Evolutionary conservation across 306 rosid species (phyloP).

Genomic region (Vachellia pachyceras): DNA sequence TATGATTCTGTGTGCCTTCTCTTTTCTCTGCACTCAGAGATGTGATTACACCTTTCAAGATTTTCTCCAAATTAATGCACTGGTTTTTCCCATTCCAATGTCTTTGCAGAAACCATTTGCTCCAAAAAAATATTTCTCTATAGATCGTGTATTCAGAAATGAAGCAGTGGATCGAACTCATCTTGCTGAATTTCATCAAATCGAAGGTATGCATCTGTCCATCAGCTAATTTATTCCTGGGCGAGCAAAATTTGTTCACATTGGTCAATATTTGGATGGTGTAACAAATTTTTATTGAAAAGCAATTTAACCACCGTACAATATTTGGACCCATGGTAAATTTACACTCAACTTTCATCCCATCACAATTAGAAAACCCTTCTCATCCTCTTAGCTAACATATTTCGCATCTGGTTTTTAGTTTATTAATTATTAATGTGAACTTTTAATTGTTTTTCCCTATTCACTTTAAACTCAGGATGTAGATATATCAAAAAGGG

Average conservation of each 20-base stretch:
- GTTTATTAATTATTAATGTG: neutral
- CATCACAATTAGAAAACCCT: neutral
- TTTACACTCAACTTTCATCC: neutral
- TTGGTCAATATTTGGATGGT: neutral
- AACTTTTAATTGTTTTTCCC: neutral
- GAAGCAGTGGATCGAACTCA: constrained; percentile 99
- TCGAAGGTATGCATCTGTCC: constrained; percentile 67
- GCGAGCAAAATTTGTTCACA: constrained; percentile 14
- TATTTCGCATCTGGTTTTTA: neutral
- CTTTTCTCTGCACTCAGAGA: neutral
- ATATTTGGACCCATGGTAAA: neutral
- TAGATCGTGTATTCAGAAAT: constrained; percentile 96
- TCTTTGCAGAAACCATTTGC: constrained; percentile 76
- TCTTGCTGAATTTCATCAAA: constrained; percentile 99
- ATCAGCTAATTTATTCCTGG: constrained; percentile 26
- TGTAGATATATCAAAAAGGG: neutral
- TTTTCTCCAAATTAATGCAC: neutral
- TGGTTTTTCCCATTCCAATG: constrained; percentile 20
- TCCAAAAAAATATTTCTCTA: constrained; percentile 91
- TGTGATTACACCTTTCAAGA: constrained; percentile 5
- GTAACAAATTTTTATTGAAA: neutral
- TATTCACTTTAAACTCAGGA: neutral
- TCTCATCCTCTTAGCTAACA: neutral
- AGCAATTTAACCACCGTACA: neutral
- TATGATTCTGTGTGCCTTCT: neutral